phyloP scores from a whole-genome alignment of 176 grass and related monocot species.

The Areca catechu region DNA sequence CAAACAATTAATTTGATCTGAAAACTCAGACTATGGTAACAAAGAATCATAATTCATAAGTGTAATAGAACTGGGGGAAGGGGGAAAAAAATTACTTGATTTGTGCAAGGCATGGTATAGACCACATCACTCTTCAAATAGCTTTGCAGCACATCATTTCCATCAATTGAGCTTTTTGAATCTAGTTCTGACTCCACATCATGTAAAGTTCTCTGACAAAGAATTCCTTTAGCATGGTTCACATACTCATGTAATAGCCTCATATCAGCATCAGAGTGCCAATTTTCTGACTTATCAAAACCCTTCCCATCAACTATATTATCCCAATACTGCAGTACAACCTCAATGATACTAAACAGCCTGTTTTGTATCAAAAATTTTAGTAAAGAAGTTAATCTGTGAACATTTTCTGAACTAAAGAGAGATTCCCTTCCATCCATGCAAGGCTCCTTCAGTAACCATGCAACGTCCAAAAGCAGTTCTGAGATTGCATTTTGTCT shows the following conservation, averaged over 20 bases:
- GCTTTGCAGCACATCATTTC: conserved; percentile 13
- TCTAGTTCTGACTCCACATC: conserved; percentile 14
- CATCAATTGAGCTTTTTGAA: conserved; percentile 16
- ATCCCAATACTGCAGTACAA: conserved; percentile 50
- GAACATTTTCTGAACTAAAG: conserved; percentile 48
- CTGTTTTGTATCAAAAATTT: conserved; percentile 59
- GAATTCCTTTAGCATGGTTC: conserved; percentile 36
- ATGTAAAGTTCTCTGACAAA: conserved; percentile 31
- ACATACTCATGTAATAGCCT: conserved; percentile 45
- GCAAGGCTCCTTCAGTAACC: conserved; percentile 60
- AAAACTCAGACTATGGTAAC: not conserved
- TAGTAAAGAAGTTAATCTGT: conserved; percentile 56
- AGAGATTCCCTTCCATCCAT: conserved; percentile 40
- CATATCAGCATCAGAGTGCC: conserved; percentile 46
- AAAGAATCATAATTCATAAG: not conserved
- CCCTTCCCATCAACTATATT: conserved; percentile 38
- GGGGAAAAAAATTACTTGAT: conserved; percentile 43
- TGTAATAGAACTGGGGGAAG: not conserved
- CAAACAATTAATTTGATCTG: not conserved
- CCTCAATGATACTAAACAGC: conserved; percentile 57
- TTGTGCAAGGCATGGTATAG: not conserved
- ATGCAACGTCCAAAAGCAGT: conserved; percentile 82
- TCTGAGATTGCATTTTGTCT: conserved; percentile 48
- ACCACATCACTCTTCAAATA: conserved; percentile 12
- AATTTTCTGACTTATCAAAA: conserved; percentile 47